A percentile compares a stretch with the other conserved stretches of the same genome.
These are phyloP conservation scores for Physcomitrellopsis africana DNA, from an alignment of 225 moss, liverwort and hornwort genomes.

Conservation along the genomic window DNA sequence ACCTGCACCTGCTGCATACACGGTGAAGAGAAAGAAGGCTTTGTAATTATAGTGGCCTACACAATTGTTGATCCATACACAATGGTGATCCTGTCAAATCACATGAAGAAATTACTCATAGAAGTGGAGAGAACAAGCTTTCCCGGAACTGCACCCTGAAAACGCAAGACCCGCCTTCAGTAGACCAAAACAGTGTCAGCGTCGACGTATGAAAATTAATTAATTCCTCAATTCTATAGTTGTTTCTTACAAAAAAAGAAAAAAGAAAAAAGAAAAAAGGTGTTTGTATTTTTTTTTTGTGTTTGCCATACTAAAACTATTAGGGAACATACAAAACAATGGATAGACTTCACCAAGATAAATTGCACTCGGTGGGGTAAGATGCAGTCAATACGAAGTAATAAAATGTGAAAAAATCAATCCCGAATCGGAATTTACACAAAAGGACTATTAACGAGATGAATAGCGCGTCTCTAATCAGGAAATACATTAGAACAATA, in stretches of 20 bases:
- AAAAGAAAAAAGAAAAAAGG: too few relatives aligned
- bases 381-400: not conserved
- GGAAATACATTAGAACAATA: not conserved
- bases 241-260: not conserved
- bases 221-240: not conserved
- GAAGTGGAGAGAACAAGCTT: not conserved
- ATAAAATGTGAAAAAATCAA: not conserved
- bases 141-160: not conserved
- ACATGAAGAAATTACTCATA: not conserved
- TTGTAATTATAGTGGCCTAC: slow-evolving; percentile 99
- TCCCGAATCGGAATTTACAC: slow-evolving; percentile 4
- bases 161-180: not conserved
- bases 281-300: not conserved
- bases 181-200: slow-evolving; percentile 12
- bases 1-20: slow-evolving; percentile 86
- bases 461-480: not conserved
- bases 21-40: slow-evolving; percentile 87
- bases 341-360: slow-evolving; percentile 10
- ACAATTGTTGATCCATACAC: slow-evolving; percentile 98
- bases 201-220: not conserved
- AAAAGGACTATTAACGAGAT: slow-evolving; percentile 2
- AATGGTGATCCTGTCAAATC: slow-evolving; percentile 92
- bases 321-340: not conserved
- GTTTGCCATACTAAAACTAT: too few relatives aligned
- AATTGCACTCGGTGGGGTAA: slow-evolving; percentile 2